Percentiles rank a stretch among this genome's conserved stretches.
phyloP scores from a whole-genome alignment of 1,284 basidiomycete genomes.

The Takashimella koratensis region DNA sequence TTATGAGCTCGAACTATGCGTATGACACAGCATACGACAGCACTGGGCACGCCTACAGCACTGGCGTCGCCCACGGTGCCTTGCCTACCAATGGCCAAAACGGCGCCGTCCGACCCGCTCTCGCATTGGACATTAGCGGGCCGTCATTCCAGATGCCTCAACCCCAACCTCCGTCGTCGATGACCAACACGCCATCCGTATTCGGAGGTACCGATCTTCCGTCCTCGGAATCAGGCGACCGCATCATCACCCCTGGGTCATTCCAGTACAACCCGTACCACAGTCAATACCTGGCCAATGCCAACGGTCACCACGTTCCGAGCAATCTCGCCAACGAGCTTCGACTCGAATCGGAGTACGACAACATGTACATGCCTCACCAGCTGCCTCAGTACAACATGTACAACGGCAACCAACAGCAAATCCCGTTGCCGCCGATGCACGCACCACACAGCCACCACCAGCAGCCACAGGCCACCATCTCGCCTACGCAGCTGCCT shows the following conservation, averaged over 20 bases:
- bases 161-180: constrained; percentile 14
- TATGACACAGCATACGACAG: not conserved
- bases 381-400: constrained; percentile 2
- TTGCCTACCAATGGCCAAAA: not conserved
- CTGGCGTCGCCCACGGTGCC: not conserved
- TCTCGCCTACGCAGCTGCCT: constrained; percentile 34
- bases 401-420: not conserved
- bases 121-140: constrained; percentile 23
- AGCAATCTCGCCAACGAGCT: not conserved
- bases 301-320: not conserved
- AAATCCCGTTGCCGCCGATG: not conserved
- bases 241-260: constrained; percentile 14
- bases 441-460: not conserved
- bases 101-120: constrained; percentile 13
- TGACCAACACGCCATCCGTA: constrained; percentile 17
- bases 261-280: constrained; percentile 5
- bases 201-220: constrained; percentile 11
- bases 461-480: constrained; percentile 25
- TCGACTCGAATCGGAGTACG: constrained; percentile 3
- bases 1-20: not conserved
- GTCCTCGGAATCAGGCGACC: constrained; percentile 8
- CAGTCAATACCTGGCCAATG: not conserved
- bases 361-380: constrained; percentile 13
- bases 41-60: not conserved
- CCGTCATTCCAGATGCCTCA: constrained; percentile 14